These are phyloP conservation scores for Aureobasidium sp. DNA, from an alignment of 2,329 filamentous ascomycete genomes.

Conservation along the genomic window DNA sequence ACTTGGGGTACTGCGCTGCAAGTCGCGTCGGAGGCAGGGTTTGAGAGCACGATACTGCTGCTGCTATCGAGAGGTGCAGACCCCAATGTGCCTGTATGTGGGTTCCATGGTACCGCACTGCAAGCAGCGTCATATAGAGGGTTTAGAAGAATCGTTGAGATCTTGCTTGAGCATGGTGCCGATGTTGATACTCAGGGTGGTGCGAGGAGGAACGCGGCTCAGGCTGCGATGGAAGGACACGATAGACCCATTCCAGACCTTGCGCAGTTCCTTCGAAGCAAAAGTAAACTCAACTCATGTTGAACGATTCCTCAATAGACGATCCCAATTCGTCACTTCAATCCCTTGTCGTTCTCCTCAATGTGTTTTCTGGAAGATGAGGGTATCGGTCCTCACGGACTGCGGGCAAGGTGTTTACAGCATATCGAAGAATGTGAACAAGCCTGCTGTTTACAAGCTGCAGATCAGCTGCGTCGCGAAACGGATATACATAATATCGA, in stretches of 20 bases:
- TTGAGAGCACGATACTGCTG: background rate
- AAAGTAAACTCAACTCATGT: background rate
- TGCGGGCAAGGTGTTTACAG: too few relatives aligned
- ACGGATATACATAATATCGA: too few relatives aligned
- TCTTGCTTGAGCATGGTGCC: background rate
- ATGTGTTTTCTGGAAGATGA: too few relatives aligned
- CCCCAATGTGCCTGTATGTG: background rate
- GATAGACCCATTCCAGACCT: background rate
- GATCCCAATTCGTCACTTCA: too few relatives aligned
- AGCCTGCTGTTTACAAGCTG: too few relatives aligned
- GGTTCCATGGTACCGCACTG: background rate
- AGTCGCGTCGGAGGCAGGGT: constrained; percentile 11
- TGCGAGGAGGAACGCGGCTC: background rate
- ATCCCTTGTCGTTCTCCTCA: too few relatives aligned
- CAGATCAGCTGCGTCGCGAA: too few relatives aligned
- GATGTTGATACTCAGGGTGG: background rate
- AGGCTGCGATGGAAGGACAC: background rate
- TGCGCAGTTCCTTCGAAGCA: background rate
- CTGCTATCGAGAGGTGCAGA: background rate
- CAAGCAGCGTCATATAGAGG: background rate
- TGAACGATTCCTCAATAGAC: too few relatives aligned
- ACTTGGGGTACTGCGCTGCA: constrained; percentile 13
- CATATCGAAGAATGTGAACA: too few relatives aligned
- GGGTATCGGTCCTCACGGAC: too few relatives aligned
- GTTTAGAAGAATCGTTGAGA: background rate